Evolutionary conservation across 257 asterid genomes (phyloP).

Genomic region (Nicotiana undulata): DNA sequence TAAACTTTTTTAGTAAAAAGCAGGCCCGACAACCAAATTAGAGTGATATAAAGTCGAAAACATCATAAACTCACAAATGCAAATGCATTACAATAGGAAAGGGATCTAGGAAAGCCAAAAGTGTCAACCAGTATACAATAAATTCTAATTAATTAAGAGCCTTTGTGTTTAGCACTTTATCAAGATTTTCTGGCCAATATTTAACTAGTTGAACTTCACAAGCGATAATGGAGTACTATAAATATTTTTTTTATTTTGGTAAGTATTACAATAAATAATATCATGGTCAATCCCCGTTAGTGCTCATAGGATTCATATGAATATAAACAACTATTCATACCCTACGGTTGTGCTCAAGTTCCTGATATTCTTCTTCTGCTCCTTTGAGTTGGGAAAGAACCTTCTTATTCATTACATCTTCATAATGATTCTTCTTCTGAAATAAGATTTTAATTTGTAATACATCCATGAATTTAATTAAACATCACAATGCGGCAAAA

Average conservation of each 20-base stretch:
- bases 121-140: not conserved
- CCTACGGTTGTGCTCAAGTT: constrained; percentile 60
- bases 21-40: not conserved
- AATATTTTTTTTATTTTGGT: not conserved
- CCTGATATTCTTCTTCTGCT: constrained; percentile 43
- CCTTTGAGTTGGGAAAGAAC: constrained; percentile 45
- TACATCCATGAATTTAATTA: not conserved
- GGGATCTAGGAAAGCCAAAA: not conserved
- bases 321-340: constrained; percentile 25
- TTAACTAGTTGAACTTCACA: not conserved
- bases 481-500: not conserved
- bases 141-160: not conserved
- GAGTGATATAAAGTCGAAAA: not conserved
- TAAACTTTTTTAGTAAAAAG: not conserved
- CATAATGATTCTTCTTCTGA: constrained; percentile 62
- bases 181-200: not conserved
- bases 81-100: not conserved
- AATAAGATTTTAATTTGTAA: constrained; percentile 4
- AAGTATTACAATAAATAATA: not conserved
- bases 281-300: not conserved
- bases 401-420: constrained; percentile 39
- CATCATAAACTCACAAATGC: not conserved
- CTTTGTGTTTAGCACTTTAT: not conserved
- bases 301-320: not conserved
- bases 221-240: not conserved